A percentile compares a stretch with the other conserved stretches of the same genome.
These are phyloP conservation scores for Botrytis fragariae DNA, from an alignment of 2,329 filamentous ascomycete genomes.

Conservation along the genomic window DNA sequence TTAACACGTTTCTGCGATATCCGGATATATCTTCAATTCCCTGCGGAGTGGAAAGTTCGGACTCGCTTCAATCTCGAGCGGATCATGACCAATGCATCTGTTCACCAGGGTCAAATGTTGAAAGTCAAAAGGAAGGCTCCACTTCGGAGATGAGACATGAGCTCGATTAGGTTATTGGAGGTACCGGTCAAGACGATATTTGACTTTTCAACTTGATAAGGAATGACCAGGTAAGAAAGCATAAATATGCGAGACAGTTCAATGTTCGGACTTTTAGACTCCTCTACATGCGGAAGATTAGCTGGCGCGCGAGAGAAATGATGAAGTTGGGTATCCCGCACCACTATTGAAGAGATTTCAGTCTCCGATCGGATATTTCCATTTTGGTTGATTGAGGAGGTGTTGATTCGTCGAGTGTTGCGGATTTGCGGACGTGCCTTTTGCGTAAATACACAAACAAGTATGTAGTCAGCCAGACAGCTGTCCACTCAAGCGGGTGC, in stretches of 20 bases:
- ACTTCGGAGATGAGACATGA: neutral
- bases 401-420: neutral
- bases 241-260: neutral
- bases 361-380: neutral
- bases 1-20: neutral
- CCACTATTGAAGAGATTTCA: neutral
- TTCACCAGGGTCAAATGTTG: neutral
- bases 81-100: constrained; percentile 1
- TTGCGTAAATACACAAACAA: neutral
- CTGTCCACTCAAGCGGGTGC: neutral
- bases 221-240: neutral
- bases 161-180: neutral
- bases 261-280: neutral
- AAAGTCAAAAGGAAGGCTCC: neutral
- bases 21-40: neutral
- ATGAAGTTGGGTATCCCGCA: neutral
- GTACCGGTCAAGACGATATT: neutral
- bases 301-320: neutral
- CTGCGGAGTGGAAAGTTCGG: neutral
- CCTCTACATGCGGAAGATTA: neutral
- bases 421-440: neutral
- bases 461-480: neutral
- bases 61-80: neutral
- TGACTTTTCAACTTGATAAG: constrained; percentile 6
- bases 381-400: neutral